Evolutionary conservation across 495 filamentous ascomycete genomes (phyloP), one percentile per base, ranked within the genome.

Genomic region (Parathielavia appendiculata): DNA sequence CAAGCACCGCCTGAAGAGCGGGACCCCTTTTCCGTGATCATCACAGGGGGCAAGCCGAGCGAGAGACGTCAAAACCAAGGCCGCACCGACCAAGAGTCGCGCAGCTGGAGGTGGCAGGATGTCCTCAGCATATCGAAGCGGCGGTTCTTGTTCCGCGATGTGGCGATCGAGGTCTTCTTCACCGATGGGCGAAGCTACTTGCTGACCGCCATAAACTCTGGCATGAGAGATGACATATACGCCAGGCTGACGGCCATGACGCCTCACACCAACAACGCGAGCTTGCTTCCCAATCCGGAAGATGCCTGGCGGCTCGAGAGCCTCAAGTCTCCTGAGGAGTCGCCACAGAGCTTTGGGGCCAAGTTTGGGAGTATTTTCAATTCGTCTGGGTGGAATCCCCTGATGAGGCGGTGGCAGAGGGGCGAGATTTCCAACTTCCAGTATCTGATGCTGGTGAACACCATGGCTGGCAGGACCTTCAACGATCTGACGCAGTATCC

Each of bases 361-460:
- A 91, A 91, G 65, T 91, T 97, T 69, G 91, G 89, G n/a, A 95
- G 86, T 70, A 92, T 97, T 13, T 97, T 97, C 75, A 90, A 90
- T 55, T 82, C 84, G 16, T 80, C 79, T 11, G 74, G 76, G 7
- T 81, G 79, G 79, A 91, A 90, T 65, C 89, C 91, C 30, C 86
- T 89, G 45, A 97, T 95, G 60, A 86, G 85, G 38, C 88, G 86
- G 76, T 98, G 93, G 93, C 79, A 90, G 53, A 87, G 85, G 66
- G 95, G 93, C 7, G 95, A 97, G 64, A 89, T 97, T 10, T 97
- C 95, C 7, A 98, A 98, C 69, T 98, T 97, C 66, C 91, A 96
- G 70, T 98, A 98, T 70, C 81, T 98, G 30, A 97, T 98, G 95
- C 81, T 96, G 45, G 83, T 98, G 68, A 98, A 98, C 66, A 97